Conservation (phyloP, 2,329 filamentous ascomycete species). For the Aureobasidium musti region DNA sequence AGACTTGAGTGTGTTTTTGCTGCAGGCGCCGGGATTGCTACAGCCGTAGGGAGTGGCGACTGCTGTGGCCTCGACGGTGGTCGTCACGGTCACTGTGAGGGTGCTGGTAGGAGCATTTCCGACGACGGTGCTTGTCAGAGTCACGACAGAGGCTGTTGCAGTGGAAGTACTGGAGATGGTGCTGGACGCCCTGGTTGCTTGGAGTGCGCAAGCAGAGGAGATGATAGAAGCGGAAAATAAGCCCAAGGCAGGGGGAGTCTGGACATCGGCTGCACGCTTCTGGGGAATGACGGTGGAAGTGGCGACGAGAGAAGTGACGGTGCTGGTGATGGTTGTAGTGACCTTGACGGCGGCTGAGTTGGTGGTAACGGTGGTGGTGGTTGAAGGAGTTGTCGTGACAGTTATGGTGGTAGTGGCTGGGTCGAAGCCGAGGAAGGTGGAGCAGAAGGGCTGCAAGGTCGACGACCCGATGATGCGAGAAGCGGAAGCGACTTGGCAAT, state of each 20-base stretch:
- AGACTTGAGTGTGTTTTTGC: background rate
- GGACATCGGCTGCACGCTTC: background rate
- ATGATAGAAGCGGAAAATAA: background rate
- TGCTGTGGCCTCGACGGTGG: background rate
- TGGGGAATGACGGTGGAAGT: background rate
- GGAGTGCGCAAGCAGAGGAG: background rate
- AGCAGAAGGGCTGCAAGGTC: slow-evolving; percentile 31
- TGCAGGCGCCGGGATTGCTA: background rate
- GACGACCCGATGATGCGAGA: slow-evolving; percentile 10
- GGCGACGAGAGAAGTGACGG: background rate
- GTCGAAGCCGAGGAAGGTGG: slow-evolving; percentile 27
- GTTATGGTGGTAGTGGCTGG: background rate
- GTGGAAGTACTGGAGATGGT: background rate
- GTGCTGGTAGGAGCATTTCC: background rate
- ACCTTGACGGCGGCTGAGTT: background rate
- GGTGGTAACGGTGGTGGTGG: background rate
- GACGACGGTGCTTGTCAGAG: background rate
- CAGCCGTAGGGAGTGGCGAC: background rate
- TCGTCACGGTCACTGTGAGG: background rate
- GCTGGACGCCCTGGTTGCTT: background rate
- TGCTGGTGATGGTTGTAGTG: background rate
- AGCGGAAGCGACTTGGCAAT: slow-evolving; percentile 27
- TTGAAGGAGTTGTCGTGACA: background rate
- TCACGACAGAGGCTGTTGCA: background rate
- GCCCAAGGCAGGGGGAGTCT: background rate